Base-by-base conservation (phyloP, 139 green algal genomes). In the Chlamydomonas schloesseri region DNA sequence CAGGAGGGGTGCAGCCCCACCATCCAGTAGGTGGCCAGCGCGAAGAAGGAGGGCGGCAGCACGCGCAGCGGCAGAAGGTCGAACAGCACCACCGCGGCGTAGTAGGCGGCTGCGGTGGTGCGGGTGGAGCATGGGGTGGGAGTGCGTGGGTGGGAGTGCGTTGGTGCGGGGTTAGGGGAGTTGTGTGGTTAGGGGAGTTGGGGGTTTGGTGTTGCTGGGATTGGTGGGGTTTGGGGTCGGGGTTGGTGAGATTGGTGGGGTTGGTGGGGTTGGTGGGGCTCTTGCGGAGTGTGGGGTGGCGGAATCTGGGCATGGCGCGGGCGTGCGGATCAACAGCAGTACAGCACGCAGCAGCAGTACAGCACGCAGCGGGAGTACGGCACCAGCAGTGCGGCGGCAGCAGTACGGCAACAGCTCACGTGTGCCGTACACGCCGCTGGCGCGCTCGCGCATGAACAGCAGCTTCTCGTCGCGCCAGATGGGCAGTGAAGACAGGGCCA, bases 401-500 rank as follows among this genome's bases (percentile, higher is more conserved):
- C 64, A 1, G 64, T 36, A 36, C 86, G 85, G n/a, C 60, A 79
- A 0, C 6, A 57, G 60, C 74, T 82, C 73, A 81, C 88, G 33
- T 26, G 88, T 91, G 55, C 82, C 79, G 83, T 95, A 94, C 75
- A 84, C 67, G 14, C 92, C 91, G 47, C 76, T 83, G 28, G 82
- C 92, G n/a, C 92, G 72, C 83, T 96, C 94, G 11, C 91, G 75
- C 46, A 90, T 73, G 88, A 95, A 97, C 21, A 96, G 91, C 81
- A 96, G 88, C 62, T 88, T 84, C 73, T 97, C 93, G 77, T 95
- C 91, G 20, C 88, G 55, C 94, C 94, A 97, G 33, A 97, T 89
- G 8, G 94, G 93, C 67, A 97, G 91, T 26, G 91, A 96, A 74
- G 87, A 92, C 68, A 97, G 89, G 47, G 83, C 88, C 92, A 97